Percentiles rank a stretch among this genome's conserved stretches.
Evolutionary conservation across 805 yeast species (phyloP).

Genomic region (Kazachstania bromeliacearum): DNA sequence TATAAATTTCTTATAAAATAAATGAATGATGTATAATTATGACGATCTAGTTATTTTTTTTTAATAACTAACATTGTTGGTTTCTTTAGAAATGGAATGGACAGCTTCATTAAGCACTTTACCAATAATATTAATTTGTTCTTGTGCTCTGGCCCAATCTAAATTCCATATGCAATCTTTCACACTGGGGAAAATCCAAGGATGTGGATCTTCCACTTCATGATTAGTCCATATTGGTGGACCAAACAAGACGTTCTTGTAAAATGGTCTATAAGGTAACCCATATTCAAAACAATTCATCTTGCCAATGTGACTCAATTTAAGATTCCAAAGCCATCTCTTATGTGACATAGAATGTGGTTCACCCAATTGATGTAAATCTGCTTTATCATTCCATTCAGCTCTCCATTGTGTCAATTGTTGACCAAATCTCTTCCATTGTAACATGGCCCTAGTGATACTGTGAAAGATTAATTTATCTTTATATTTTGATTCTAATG

Average conservation of each 20-base stretch:
- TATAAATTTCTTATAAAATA: background rate
- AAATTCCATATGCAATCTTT: constrained; percentile 52
- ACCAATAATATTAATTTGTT: constrained; percentile 39
- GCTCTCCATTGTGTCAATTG: constrained; percentile 43
- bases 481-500: constrained; percentile 29
- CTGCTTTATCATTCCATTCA: constrained; percentile 42
- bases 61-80: constrained; percentile 4
- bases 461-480: constrained; percentile 22
- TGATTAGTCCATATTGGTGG: constrained; percentile 53
- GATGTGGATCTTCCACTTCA: constrained; percentile 33
- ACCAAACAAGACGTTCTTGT: constrained; percentile 57
- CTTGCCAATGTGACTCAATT: constrained; percentile 44
- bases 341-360: constrained; percentile 56
- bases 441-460: constrained; percentile 28
- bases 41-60: background rate
- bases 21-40: background rate
- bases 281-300: constrained; percentile 37
- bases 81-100: constrained; percentile 17
- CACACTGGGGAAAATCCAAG: constrained; percentile 61
- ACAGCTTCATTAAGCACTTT: constrained; percentile 26
- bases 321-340: constrained; percentile 70
- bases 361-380: constrained; percentile 46
- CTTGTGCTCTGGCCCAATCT: constrained; percentile 45
- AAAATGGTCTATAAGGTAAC: constrained; percentile 50
- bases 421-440: constrained; percentile 36